Evolutionary conservation across 140 eudicot genomes (phyloP).

Genomic region (Eryngium alpinum): DNA sequence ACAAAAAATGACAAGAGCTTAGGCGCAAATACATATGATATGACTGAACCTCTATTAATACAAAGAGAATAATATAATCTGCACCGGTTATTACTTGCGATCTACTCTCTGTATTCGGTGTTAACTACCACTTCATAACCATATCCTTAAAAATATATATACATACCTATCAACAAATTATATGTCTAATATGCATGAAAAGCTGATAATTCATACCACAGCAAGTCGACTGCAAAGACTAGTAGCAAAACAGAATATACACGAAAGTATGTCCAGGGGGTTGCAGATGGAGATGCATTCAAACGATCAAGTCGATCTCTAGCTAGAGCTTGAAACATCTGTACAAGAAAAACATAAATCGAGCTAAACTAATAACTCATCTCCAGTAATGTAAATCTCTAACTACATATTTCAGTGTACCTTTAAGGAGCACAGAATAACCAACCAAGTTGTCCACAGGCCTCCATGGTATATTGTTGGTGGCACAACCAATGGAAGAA

Average conservation of each 20-base stretch:
- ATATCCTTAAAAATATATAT: neutral
- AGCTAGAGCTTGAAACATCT: slow-evolving; percentile 99
- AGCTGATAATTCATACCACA: slow-evolving; percentile 43
- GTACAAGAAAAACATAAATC: slow-evolving; percentile 10
- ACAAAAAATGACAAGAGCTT: slow-evolving; percentile 6
- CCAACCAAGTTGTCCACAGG: slow-evolving; percentile 83
- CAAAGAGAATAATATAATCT: neutral
- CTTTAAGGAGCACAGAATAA: slow-evolving; percentile 74
- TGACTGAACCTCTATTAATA: neutral
- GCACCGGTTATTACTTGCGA: neutral
- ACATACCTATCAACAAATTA: neutral
- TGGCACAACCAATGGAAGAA: slow-evolving; percentile 83
- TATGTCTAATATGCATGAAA: neutral
- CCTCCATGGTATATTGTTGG: slow-evolving; percentile 72
- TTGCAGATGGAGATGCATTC: slow-evolving; percentile 96
- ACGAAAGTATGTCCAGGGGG: slow-evolving; percentile 91
- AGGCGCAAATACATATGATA: neutral
- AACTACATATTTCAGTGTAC: slow-evolving; percentile 25
- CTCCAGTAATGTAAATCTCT: neutral
- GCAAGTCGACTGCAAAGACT: slow-evolving; percentile 58
- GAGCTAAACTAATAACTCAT: neutral
- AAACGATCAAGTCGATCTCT: slow-evolving; percentile 91
- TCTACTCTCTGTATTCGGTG: neutral
- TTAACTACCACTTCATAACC: neutral
- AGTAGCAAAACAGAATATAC: slow-evolving; percentile 79